Percentiles rank a stretch among this genome's conserved stretches.
Evolutionary conservation across 345 rosid genomes (phyloP).

Genomic region (Eutrema yunnanense): DNA sequence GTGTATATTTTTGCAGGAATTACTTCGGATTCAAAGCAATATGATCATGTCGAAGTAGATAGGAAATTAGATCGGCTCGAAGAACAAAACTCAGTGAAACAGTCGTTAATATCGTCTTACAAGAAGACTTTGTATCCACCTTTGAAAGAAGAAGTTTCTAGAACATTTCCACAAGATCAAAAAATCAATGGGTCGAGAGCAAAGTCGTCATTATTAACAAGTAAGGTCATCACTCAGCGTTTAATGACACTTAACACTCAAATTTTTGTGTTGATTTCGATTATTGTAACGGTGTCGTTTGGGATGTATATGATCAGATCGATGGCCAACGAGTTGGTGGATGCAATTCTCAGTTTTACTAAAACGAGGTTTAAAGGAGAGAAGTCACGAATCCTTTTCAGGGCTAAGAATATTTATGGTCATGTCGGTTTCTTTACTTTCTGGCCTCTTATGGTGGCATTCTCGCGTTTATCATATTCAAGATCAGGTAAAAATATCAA

Average conservation of each 20-base stretch:
- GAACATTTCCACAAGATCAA: constrained; percentile 26
- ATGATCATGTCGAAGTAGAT: constrained; percentile 44
- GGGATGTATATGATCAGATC: constrained; percentile 23
- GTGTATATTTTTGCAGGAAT: constrained; percentile 45
- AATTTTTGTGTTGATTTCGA: background rate
- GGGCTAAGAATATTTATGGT: constrained; percentile 78
- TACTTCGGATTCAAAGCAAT: constrained; percentile 49
- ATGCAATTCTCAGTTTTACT: constrained; percentile 66
- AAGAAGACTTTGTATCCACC: constrained; percentile 48
- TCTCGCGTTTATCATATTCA: constrained; percentile 59
- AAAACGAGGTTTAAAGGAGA: constrained; percentile 67
- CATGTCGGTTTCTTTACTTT: constrained; percentile 72
- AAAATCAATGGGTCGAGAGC: constrained; percentile 20
- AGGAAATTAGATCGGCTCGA: constrained; percentile 48
- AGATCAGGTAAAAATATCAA: constrained; percentile 61
- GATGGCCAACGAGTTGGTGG: constrained; percentile 87
- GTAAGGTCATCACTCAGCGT: constrained; percentile 24
- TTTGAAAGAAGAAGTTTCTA: constrained; percentile 50
- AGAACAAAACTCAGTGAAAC: constrained; percentile 63
- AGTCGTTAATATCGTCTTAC: constrained; percentile 49
- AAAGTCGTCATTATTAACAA: constrained; percentile 4
- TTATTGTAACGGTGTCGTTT: constrained; percentile 10
- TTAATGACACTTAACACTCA: background rate
- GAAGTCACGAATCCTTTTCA: constrained; percentile 83
- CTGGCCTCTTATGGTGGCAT: constrained; percentile 93